phyloP scores from a whole-genome alignment of 164 flowering plant genomes.

The Stephania japonica region DNA sequence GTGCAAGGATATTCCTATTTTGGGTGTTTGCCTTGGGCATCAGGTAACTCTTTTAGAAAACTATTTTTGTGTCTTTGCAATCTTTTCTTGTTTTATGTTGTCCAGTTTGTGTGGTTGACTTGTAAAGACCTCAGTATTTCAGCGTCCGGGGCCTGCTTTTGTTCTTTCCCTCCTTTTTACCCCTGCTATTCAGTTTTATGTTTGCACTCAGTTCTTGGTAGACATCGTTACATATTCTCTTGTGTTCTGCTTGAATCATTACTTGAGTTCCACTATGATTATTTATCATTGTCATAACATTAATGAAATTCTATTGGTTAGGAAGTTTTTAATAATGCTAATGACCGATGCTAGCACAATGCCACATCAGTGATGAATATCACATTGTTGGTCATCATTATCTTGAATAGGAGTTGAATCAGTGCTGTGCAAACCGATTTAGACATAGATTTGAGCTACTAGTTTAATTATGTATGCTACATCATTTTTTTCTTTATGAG shows the following conservation, averaged over 20 bases:
- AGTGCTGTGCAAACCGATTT: too few species aligned
- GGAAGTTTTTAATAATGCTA: not conserved
- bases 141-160: not conserved
- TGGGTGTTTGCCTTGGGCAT: slow-evolving; percentile 99
- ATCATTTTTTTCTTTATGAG: slow-evolving; percentile 1
- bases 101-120: not conserved
- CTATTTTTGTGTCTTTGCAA: not conserved
- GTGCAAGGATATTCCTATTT: slow-evolving; percentile 85
- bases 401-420: too few species aligned
- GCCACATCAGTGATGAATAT: too few species aligned
- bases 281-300: too few species aligned
- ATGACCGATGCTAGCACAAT: too few species aligned
- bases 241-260: too few species aligned
- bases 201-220: not conserved
- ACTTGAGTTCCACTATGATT: too few species aligned
- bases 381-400: too few species aligned
- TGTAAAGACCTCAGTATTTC: not conserved
- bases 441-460: not conserved
- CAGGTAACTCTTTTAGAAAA: slow-evolving; percentile 48
- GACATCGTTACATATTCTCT: not conserved
- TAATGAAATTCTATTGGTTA: too few species aligned
- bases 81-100: not conserved
- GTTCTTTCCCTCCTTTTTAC: not conserved
- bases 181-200: not conserved
- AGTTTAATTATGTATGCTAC: too few species aligned